These are phyloP conservation scores for Toxoplasma gondii DNA, from an alignment of 169 alveolate genomes.

Conservation along the genomic window DNA sequence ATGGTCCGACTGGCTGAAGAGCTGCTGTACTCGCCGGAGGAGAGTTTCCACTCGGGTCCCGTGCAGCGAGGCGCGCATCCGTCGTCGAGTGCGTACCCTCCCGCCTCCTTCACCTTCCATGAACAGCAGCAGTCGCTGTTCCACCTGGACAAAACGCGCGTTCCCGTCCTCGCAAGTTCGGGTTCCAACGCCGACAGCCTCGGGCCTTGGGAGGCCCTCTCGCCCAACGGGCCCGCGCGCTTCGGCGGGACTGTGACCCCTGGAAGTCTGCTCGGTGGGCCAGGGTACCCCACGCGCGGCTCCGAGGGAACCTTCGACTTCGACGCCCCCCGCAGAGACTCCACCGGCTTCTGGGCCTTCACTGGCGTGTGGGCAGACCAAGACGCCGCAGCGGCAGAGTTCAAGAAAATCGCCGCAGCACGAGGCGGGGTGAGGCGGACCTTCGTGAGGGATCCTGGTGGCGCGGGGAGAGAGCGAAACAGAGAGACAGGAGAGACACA, in stretches of 20 bases:
- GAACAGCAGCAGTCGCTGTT: not conserved
- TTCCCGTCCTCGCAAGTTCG: not conserved
- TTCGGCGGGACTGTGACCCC: not conserved
- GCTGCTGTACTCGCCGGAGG: not conserved
- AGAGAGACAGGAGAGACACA: no score
- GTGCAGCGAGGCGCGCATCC: not conserved
- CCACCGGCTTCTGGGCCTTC: constrained; percentile 45
- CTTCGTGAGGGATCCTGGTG: no score
- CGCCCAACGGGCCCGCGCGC: not conserved
- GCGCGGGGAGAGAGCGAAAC: not conserved
- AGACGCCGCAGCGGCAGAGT: constrained; percentile 24
- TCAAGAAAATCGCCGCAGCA: not conserved
- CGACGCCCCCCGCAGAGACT: constrained; percentile 32
- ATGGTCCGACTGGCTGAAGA: not conserved
- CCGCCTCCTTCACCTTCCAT: not conserved
- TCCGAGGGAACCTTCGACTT: no score
- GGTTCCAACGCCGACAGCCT: not conserved
- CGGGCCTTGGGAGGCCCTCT: not conserved
- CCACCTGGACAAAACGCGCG: not conserved
- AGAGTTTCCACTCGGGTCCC: not conserved
- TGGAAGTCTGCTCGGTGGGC: no score
- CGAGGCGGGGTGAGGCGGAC: constrained; percentile 9
- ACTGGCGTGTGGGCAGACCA: constrained; percentile 32
- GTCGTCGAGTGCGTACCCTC: not conserved
- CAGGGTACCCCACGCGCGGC: no score